These are phyloP conservation scores for Backusella tarrabulga DNA, from an alignment of 192 early-diverging fungal species.

Conservation along the genomic window DNA sequence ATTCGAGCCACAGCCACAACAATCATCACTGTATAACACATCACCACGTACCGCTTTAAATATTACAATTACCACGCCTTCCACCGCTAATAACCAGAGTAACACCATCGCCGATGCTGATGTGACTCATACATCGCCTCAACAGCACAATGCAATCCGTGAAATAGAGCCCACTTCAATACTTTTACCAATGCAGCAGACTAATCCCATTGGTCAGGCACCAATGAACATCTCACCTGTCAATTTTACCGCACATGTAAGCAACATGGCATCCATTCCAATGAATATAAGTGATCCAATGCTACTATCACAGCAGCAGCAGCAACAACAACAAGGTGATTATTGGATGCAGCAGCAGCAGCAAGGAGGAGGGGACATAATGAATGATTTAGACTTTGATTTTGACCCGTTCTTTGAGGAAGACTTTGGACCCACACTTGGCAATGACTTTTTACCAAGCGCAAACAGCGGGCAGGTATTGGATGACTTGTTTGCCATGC, in stretches of 20 bases:
- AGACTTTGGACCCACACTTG: slow-evolving; percentile 18
- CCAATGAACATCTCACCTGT: not conserved
- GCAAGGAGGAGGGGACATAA: not conserved
- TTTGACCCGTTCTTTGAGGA: slow-evolving; percentile 37
- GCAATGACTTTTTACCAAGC: slow-evolving; percentile 23
- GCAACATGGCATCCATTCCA: not conserved
- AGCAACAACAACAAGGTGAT: not conserved
- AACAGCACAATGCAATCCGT: not conserved
- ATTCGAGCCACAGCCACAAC: slow-evolving; percentile 4
- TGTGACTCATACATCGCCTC: not conserved
- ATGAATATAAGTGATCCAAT: not conserved
- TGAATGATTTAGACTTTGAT: slow-evolving; percentile 12
- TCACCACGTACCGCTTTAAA: not conserved
- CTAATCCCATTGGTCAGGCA: not conserved
- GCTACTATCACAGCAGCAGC: not conserved
- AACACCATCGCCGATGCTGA: not conserved
- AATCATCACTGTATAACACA: not conserved
- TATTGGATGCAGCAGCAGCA: not conserved
- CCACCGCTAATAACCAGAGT: not conserved
- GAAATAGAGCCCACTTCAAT: not conserved
- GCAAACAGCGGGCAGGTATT: slow-evolving; percentile 29
- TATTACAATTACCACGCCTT: not conserved
- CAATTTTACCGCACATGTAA: not conserved
- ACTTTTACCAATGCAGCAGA: not conserved
- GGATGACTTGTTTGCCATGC: slow-evolving; percentile 35